Evolutionary conservation across 176 grass and related monocot genomes (phyloP).

Genomic region (Bolboschoenus planiculmis): DNA sequence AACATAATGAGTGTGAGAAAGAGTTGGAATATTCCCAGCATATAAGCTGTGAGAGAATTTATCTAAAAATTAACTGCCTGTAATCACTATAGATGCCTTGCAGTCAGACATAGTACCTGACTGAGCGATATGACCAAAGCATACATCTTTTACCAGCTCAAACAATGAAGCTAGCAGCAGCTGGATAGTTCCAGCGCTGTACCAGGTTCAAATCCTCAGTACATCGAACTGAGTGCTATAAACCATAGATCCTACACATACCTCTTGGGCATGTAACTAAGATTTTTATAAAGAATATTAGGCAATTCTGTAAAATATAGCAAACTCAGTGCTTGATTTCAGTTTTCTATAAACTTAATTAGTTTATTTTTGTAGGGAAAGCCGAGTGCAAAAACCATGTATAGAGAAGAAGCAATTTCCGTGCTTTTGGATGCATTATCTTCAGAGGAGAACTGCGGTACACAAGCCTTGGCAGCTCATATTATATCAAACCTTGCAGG

Average conservation of each 20-base stretch:
- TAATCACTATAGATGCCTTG: not conserved
- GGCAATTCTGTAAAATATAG: not conserved
- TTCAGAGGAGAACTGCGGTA: slow-evolving; percentile 43
- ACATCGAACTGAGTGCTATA: not conserved
- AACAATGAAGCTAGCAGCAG: not conserved
- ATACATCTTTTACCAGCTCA: not conserved
- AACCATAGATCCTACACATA: slow-evolving; percentile 3
- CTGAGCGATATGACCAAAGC: not conserved
- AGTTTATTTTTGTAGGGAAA: slow-evolving; percentile 35
- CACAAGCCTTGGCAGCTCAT: slow-evolving; percentile 61
- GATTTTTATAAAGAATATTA: not conserved
- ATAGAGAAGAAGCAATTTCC: slow-evolving; percentile 74
- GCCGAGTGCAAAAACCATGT: slow-evolving; percentile 49
- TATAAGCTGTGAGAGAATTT: not conserved
- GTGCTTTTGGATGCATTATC: slow-evolving; percentile 60
- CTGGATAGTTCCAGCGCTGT: not conserved
- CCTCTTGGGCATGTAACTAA: not conserved
- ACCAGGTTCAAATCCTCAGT: not conserved
- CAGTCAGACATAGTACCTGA: not conserved
- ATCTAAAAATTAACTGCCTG: not conserved
- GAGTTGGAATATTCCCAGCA: not conserved
- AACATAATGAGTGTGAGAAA: not conserved
- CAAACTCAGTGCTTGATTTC: not conserved
- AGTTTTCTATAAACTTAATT: not conserved
- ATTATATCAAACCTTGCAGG: slow-evolving; percentile 82